Evolutionary conservation across 805 yeast genomes (phyloP), one percentile per base, ranked within the genome.

Genomic region (Kluyveromyces siamensis): DNA sequence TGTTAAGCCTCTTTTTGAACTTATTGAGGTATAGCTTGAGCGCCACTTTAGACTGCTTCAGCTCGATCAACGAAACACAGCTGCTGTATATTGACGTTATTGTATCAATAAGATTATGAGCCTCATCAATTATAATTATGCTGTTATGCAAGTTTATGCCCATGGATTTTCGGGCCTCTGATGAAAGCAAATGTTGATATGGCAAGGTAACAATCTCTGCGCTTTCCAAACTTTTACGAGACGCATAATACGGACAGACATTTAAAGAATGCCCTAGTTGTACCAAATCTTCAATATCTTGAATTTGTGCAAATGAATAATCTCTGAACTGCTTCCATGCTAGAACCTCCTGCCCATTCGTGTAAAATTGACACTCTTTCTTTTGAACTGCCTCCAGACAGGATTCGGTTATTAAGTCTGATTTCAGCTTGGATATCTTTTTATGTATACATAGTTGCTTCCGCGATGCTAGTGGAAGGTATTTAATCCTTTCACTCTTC

Each of bases 141-240:
- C 90, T 73, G 48, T 79, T 76, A 46, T 75, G 73, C 9, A 90
- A 58, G 39, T 81, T 73, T 6, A 90, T 60, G 1, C 78, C 77
- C 40, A 89, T 60, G 0, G 80, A 70, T 6, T 73, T 72, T 55
- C 96, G 71, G 0, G 93, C 70, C 11, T 73, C 73, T 51, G 83
- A 85, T 0, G 87, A 67, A 9, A 73, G 53, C 13, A 90, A 63
- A 52, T 87, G 70, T 56, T 89, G 96, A 57, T 90, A 90, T 0
- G 98, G 97, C 40, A 91, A 69, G 0, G 96, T 81, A 1, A 90
- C 72, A 0, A 90, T 79, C 56, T 90, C 98, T 0, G 88, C 76
- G 16, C 71, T 55, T 1, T 79, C 58, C 14, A 60, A n/a, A 2
- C 81, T 79, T 7, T 71, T 72, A 37, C 95, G 70, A 0, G 81